phyloP scores from a whole-genome alignment of 1,284 basidiomycete genomes.

The Cryptococcus amylolentus region DNA sequence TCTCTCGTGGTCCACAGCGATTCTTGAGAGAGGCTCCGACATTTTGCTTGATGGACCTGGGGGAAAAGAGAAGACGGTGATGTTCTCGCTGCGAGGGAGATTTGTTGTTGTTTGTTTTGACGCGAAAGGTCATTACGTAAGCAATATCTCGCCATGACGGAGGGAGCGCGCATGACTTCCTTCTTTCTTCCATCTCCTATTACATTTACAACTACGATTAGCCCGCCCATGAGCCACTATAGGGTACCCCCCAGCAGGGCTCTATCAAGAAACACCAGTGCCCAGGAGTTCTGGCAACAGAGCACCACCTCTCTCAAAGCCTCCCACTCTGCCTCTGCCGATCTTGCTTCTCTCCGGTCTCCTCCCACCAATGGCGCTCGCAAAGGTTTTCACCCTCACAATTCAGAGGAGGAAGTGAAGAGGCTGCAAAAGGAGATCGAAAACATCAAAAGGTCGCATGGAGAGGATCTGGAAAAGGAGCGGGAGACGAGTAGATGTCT shows the following conservation, averaged over 20 bases:
- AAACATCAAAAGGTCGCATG: background rate
- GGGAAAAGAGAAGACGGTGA: background rate
- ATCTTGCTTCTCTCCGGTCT: background rate
- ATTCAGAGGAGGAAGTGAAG: conserved; percentile 6
- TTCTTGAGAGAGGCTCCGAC: conserved; percentile 24
- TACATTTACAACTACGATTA: no score
- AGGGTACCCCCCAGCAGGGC: no score
- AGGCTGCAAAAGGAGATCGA: background rate
- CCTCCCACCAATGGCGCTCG: background rate
- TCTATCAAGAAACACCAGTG: no score
- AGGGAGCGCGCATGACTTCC: no score
- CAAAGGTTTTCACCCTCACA: no score
- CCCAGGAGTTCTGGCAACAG: no score
- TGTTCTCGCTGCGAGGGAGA: background rate
- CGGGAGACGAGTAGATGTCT: conserved; percentile 19
- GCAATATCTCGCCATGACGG: background rate
- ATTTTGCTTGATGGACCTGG: conserved; percentile 8
- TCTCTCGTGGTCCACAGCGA: conserved; percentile 40
- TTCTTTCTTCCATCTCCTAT: no score
- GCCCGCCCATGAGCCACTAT: no score
- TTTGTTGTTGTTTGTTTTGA: background rate
- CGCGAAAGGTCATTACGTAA: background rate
- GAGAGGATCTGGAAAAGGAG: conserved; percentile 18
- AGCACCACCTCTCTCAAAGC: background rate
- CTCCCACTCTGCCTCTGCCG: background rate